phyloP scores from a whole-genome alignment of 768 basidiomycete species.

The Phylloporus scabripes region DNA sequence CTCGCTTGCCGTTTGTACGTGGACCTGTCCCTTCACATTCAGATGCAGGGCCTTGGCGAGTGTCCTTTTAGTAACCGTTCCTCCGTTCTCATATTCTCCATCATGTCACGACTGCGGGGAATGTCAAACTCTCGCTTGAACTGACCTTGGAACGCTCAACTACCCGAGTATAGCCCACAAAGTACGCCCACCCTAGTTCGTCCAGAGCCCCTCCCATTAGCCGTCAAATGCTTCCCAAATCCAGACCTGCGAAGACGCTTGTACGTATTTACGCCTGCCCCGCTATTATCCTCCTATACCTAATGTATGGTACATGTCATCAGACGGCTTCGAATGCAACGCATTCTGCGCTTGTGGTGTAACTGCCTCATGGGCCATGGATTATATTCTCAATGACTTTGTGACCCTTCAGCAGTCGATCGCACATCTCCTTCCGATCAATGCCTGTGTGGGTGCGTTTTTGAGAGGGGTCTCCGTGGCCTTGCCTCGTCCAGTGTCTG shows the following conservation, averaged over 20 bases:
- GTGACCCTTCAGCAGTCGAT: constrained; percentile 13
- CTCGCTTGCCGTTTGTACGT: constrained; percentile 1
- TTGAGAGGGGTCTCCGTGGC: constrained; percentile 21
- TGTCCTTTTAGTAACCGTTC: not conserved
- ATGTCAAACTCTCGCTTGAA: not conserved
- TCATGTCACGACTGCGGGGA: constrained; percentile 5
- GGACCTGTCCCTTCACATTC: constrained; percentile 10
- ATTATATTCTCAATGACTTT: constrained; percentile 7
- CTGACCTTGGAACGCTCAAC: not conserved
- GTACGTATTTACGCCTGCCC: constrained; percentile 25
- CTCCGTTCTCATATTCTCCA: constrained; percentile 4
- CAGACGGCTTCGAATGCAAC: constrained; percentile 6
- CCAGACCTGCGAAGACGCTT: constrained; percentile 4
- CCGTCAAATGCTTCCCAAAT: constrained; percentile 20
- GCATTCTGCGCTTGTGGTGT: constrained; percentile 4
- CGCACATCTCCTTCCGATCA: constrained; percentile 25
- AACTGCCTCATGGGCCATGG: constrained; percentile 16
- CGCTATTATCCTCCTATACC: constrained; percentile 17
- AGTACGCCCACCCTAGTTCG: constrained; percentile 8
- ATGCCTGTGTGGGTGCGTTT: constrained; percentile 21
- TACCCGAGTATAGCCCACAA: not conserved
- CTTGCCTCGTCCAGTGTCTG: constrained; percentile 15
- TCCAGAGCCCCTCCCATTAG: constrained; percentile 5
- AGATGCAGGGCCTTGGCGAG: constrained; percentile 1
- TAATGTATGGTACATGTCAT: constrained; percentile 15